phyloP scores from a whole-genome alignment of 148 eudicot genomes.

The Selenicereus undatus region DNA sequence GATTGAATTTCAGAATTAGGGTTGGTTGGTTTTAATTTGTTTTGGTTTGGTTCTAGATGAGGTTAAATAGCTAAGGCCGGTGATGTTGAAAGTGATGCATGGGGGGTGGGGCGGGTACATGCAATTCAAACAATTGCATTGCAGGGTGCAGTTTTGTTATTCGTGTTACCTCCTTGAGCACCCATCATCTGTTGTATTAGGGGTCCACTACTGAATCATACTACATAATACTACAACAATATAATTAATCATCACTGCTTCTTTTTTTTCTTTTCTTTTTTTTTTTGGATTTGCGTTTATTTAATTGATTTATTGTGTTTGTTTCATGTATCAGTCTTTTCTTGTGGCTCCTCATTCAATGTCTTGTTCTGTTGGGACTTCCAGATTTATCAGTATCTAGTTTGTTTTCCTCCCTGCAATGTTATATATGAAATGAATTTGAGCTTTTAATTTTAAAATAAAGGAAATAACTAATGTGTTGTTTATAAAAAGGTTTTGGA shows the following conservation, averaged over 20 bases:
- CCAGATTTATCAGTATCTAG: background rate
- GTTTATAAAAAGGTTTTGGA: too few species aligned
- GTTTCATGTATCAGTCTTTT: background rate
- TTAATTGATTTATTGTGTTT: background rate
- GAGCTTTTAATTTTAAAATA: too few species aligned
- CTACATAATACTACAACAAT: background rate
- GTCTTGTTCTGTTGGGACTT: conserved; percentile 2
- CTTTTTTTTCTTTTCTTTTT: too few species aligned
- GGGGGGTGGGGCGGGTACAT: background rate
- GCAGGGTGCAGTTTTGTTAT: background rate
- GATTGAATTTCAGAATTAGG: background rate
- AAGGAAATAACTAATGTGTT: too few species aligned
- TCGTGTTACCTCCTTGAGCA: background rate
- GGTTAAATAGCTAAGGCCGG: background rate
- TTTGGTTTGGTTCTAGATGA: background rate
- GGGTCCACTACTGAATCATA: conserved; percentile 4
- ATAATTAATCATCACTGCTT: background rate
- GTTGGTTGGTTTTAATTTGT: background rate
- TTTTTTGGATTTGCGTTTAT: background rate
- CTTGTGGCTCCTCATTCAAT: conserved; percentile 12
- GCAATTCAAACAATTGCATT: background rate
- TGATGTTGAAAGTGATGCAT: background rate
- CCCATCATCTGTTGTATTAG: background rate
- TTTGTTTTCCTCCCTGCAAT: background rate
- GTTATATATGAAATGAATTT: background rate